These are phyloP conservation scores for Rhododendron henanense DNA, from an alignment of 148 eudicot genomes.

Conservation along the genomic window DNA sequence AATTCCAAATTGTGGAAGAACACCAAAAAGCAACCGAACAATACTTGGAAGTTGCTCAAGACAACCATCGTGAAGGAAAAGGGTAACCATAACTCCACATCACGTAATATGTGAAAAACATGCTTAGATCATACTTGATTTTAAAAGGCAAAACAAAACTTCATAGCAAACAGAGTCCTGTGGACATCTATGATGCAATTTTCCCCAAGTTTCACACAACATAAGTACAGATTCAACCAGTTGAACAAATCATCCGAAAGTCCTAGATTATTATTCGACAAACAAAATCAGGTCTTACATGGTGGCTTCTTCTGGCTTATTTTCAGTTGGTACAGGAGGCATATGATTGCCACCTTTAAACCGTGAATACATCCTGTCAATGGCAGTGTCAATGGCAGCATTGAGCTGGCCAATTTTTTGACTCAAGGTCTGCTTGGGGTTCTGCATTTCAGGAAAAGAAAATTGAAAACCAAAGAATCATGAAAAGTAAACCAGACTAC, in stretches of 20 bases:
- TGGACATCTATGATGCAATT: not conserved
- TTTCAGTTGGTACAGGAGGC: constrained; percentile 51
- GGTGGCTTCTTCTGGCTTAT: constrained; percentile 64
- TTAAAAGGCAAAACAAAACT: constrained; percentile 5
- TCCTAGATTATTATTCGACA: not conserved
- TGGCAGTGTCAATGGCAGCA: constrained; percentile 79
- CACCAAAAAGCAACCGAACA: not conserved
- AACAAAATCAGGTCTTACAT: constrained; percentile 25
- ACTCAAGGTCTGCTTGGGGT: constrained; percentile 65
- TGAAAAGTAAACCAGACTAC: constrained; percentile 3
- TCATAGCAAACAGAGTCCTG: not conserved
- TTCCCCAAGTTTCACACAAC: not conserved
- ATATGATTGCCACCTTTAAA: constrained; percentile 65
- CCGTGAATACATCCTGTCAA: constrained; percentile 83
- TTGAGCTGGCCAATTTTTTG: constrained; percentile 69
- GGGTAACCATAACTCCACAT: not conserved
- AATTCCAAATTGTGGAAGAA: not conserved
- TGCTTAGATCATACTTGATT: too few relatives aligned
- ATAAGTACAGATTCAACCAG: not conserved
- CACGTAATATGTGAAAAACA: not conserved
- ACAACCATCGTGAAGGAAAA: not conserved
- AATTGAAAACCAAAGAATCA: constrained; percentile 3
- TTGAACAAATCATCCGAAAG: not conserved
- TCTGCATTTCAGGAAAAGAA: constrained; percentile 36
- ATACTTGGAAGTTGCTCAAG: not conserved